phyloP scores from a whole-genome alignment of 2,329 filamentous ascomycete genomes.

The Fusarium illudens region DNA sequence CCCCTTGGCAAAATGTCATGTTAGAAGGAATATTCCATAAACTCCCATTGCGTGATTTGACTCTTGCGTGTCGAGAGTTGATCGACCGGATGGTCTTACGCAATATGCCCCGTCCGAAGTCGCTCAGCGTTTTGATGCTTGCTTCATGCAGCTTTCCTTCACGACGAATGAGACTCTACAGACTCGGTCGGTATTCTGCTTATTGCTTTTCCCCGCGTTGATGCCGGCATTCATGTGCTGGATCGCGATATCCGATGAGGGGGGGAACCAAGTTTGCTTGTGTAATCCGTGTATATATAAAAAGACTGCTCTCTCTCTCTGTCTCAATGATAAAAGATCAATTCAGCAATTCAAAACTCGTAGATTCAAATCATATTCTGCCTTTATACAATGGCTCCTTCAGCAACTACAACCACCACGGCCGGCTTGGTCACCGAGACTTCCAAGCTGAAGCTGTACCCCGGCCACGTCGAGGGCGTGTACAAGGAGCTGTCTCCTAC shows the following conservation, averaged over 20 bases:
- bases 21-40: neutral
- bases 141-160: neutral
- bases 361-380: neutral
- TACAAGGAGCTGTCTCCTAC: constrained; percentile 40
- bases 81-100: constrained; percentile 22
- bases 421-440: constrained; percentile 16
- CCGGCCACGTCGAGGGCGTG: constrained; percentile 37
- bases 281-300: constrained; percentile 33
- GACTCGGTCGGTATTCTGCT: neutral
- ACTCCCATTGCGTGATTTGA: constrained; percentile 37
- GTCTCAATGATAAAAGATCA: neutral
- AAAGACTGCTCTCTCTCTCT: constrained; percentile 7
- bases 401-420: constrained; percentile 37
- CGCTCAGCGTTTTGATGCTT: neutral
- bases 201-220: constrained; percentile 22
- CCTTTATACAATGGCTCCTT: constrained; percentile 34
- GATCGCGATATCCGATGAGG: constrained; percentile 15
- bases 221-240: constrained; percentile 14
- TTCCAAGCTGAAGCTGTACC: constrained; percentile 41
- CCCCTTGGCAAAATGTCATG: neutral
- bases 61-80: neutral
- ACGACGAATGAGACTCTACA: constrained; percentile 16
- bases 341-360: neutral
- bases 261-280: neutral
- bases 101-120: constrained; percentile 18